These are phyloP conservation scores for Neopestalotiopsis sp. DNA, from an alignment of 2,329 filamentous ascomycete genomes.

Conservation along the genomic window DNA sequence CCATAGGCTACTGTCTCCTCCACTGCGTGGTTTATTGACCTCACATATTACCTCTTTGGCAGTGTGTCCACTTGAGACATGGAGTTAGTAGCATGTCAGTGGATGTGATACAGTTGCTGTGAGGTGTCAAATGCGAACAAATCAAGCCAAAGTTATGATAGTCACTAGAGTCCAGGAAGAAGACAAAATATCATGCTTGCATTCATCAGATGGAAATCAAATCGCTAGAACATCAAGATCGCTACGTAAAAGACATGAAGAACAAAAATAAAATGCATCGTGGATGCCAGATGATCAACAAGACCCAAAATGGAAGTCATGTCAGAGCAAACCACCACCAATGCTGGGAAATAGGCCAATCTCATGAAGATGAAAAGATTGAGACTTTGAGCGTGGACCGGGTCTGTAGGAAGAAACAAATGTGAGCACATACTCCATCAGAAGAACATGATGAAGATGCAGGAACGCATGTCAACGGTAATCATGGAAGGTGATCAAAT, in stretches of 20 bases:
- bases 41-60: neutral
- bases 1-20: neutral
- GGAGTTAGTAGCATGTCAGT: too few species aligned
- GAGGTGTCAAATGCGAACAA: too few species aligned
- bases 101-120: too few species aligned
- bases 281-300: neutral
- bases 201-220: neutral
- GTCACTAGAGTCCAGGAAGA: too few species aligned
- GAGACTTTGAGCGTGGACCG: neutral
- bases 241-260: neutral
- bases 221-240: neutral
- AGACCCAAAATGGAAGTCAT: neutral
- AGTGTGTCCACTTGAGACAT: neutral
- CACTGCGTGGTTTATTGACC: neutral
- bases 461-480: neutral
- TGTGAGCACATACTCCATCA: conserved; percentile 2
- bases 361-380: conserved; percentile 9
- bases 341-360: conserved; percentile 8
- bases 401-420: neutral
- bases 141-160: too few species aligned
- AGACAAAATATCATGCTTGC: too few species aligned
- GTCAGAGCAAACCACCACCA: neutral
- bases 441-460: neutral
- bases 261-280: too few species aligned
- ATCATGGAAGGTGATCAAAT: neutral